Evolutionary conservation across 2,329 filamentous ascomycete species (phyloP).

Genomic region (Phaeosphaeriaceae sp.): DNA sequence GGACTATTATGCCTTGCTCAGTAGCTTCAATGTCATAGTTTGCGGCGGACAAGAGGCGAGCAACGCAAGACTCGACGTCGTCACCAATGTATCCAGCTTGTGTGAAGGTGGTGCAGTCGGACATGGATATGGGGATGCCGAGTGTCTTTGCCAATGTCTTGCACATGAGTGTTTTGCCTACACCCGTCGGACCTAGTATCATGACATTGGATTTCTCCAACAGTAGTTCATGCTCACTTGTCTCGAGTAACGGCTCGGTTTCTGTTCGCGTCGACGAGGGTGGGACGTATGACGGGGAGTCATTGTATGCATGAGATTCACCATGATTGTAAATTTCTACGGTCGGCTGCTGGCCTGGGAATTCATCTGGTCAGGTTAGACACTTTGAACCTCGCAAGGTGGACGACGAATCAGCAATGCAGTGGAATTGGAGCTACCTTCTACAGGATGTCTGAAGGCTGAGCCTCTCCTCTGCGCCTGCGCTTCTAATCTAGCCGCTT

Average conservation of each 20-base stretch:
- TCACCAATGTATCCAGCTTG: slow-evolving; percentile 98
- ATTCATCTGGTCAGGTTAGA: slow-evolving; percentile 61
- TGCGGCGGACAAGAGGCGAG: slow-evolving; percentile 84
- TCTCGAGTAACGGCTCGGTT: slow-evolving; percentile 57
- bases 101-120: slow-evolving; percentile 93
- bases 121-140: slow-evolving; percentile 95
- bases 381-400: slow-evolving; percentile 16
- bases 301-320: slow-evolving; percentile 19
- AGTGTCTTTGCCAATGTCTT: slow-evolving; percentile 90
- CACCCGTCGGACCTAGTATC: slow-evolving; percentile 87
- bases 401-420: slow-evolving; percentile 10
- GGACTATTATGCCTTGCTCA: slow-evolving; percentile 90
- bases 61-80: slow-evolving; percentile 95
- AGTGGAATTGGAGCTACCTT: slow-evolving; percentile 62
- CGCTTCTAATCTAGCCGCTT: slow-evolving; percentile 75
- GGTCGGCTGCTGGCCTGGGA: slow-evolving; percentile 65
- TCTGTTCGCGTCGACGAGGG: slow-evolving; percentile 33
- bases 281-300: slow-evolving; percentile 28
- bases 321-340: slow-evolving; percentile 41
- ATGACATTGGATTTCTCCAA: slow-evolving; percentile 97
- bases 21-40: slow-evolving; percentile 86
- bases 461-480: slow-evolving; percentile 75
- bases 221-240: slow-evolving; percentile 63
- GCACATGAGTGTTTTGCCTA: slow-evolving; percentile 95
- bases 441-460: slow-evolving; percentile 73